Percentiles rank a stretch among this genome's conserved stretches.
Evolutionary conservation across 139 green algal genomes (phyloP).

Genomic region (Haematococcus lacustris): DNA sequence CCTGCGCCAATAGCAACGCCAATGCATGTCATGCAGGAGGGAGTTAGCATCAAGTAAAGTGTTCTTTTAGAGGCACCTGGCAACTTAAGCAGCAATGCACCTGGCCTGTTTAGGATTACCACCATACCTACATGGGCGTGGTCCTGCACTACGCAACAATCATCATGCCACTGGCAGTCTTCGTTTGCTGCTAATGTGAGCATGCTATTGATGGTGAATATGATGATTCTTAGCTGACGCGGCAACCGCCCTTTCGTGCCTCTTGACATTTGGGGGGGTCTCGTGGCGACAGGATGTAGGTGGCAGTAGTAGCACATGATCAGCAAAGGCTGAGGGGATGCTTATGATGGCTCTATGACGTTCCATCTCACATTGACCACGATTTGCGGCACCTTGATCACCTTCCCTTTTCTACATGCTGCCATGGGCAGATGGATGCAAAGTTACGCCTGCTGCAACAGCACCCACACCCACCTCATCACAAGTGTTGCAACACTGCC

Average conservation of each 20-base stretch:
- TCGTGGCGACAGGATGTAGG: not conserved
- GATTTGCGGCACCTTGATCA: not conserved
- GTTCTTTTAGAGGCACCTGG: not conserved
- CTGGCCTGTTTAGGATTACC: too few species aligned
- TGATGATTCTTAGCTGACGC: too few species aligned
- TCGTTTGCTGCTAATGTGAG: not conserved
- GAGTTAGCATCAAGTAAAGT: not conserved
- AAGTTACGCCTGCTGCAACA: not conserved
- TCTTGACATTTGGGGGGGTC: too few species aligned
- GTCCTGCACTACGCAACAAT: not conserved
- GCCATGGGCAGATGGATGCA: not conserved
- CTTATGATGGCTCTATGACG: not conserved
- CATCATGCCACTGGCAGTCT: not conserved
- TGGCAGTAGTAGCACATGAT: not conserved
- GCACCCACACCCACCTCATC: slow-evolving; percentile 62
- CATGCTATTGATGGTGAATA: too few species aligned
- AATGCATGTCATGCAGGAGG: not conserved
- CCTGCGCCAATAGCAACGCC: slow-evolving; percentile 27
- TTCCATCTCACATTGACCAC: not conserved
- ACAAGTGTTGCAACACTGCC: slow-evolving; percentile 92
- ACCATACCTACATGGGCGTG: not conserved
- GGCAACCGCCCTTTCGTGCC: too few species aligned
- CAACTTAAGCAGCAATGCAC: too few species aligned
- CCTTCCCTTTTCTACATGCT: not conserved
- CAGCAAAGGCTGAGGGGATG: not conserved